phyloP scores from a whole-genome alignment of 2,329 filamentous ascomycete genomes.

The Metarhizium robertsii region DNA sequence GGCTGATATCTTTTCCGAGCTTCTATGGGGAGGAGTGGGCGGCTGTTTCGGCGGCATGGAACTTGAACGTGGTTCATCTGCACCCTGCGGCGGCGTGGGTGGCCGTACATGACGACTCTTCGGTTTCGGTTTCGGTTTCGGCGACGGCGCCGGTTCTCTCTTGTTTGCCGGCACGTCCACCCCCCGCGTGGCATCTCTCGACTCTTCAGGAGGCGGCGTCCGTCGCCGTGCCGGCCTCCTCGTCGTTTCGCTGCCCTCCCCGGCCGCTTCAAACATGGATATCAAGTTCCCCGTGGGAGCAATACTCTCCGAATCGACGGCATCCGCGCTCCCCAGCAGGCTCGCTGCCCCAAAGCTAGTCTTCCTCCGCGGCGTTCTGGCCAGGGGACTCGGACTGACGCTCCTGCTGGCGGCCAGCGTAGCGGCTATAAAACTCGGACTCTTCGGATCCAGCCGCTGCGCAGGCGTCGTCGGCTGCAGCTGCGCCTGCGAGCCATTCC shows the following conservation, averaged over 20 bases:
- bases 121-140: not conserved
- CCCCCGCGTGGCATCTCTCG: not conserved
- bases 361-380: constrained; percentile 17
- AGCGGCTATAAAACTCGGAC: constrained; percentile 46
- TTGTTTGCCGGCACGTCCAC: not conserved
- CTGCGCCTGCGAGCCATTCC: constrained; percentile 7
- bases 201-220: not conserved
- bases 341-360: constrained; percentile 21
- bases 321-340: constrained; percentile 15
- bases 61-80: not conserved
- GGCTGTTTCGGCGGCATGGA: not conserved
- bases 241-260: constrained; percentile 17
- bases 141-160: not conserved
- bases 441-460: constrained; percentile 30
- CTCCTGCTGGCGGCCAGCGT: constrained; percentile 48
- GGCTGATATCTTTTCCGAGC: constrained; percentile 3
- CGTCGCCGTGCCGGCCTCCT: constrained; percentile 20
- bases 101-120: not conserved
- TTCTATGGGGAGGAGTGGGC: constrained; percentile 1
- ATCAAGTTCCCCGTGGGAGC: constrained; percentile 56
- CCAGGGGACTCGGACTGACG: constrained; percentile 26
- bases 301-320: constrained; percentile 45
- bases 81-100: not conserved
- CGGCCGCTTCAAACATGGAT: constrained; percentile 55
- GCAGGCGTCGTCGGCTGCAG: not conserved